A percentile compares a stretch with the other conserved stretches of the same genome.
Evolutionary conservation across 1,139 yeast species (phyloP).

Genomic region (Lodderomyces pseudojiufengensis): DNA sequence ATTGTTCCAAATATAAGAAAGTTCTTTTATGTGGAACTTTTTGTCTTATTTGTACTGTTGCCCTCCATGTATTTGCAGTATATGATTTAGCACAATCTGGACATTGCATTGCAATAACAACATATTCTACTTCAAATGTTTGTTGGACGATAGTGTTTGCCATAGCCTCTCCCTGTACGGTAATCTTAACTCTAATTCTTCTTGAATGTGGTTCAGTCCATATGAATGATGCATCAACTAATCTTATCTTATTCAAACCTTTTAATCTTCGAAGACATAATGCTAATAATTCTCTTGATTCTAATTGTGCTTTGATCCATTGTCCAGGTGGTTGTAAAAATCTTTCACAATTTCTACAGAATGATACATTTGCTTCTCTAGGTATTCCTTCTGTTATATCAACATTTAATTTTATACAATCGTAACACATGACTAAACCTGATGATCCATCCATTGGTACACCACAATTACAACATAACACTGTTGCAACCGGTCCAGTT

Average conservation of each 20-base stretch:
- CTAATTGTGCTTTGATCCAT: slow-evolving; percentile 89
- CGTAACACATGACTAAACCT: slow-evolving; percentile 95
- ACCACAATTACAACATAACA: slow-evolving; percentile 97
- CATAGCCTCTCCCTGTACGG: slow-evolving; percentile 97
- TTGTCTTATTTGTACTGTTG: slow-evolving; percentile 95
- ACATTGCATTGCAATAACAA: slow-evolving; percentile 95
- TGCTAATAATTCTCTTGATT: slow-evolving; percentile 89
- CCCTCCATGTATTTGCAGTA: slow-evolving; percentile 97
- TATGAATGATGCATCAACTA: slow-evolving; percentile 89
- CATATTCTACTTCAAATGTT: slow-evolving; percentile 90
- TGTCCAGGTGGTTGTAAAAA: slow-evolving; percentile 92
- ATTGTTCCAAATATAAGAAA: slow-evolving; percentile 88
- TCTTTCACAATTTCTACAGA: slow-evolving; percentile 96
- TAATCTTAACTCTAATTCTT: slow-evolving; percentile 82
- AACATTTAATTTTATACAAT: slow-evolving; percentile 89
- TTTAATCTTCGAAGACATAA: slow-evolving; percentile 82
- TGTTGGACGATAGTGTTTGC: slow-evolving; percentile 91
- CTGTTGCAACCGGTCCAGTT: slow-evolving; percentile 57
- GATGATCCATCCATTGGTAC: slow-evolving; percentile 95
- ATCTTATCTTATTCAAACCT: slow-evolving; percentile 83
- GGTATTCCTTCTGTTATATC: slow-evolving; percentile 97
- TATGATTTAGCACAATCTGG: slow-evolving; percentile 97
- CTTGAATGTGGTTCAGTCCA: slow-evolving; percentile 99
- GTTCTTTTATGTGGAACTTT: slow-evolving; percentile 97
- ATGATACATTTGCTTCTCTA: slow-evolving; percentile 86